A percentile compares a stretch with the other conserved stretches of the same genome.
Conservation (phyloP, 2,329 filamentous ascomycete genomes). For the Pseudogymnoascus sp. region DNA sequence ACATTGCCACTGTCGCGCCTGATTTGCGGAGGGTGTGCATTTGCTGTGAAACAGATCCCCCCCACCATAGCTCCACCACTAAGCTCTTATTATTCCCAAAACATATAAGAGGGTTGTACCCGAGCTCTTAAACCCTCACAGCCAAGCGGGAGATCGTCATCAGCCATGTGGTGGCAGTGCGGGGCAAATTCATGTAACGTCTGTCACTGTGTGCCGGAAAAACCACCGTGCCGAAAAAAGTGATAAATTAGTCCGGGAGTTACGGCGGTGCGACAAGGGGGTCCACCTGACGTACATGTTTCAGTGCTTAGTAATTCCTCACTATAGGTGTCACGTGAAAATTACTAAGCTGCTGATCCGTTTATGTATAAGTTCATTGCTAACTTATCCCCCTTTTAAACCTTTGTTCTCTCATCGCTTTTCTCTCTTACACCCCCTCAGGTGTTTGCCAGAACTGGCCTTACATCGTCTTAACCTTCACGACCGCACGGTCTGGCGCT, state of each 20-base stretch:
- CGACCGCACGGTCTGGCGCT: neutral
- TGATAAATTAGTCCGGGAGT: constrained; percentile 11
- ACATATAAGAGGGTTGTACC: constrained; percentile 5
- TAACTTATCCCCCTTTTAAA: too few species aligned
- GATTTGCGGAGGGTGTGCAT: neutral
- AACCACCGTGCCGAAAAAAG: constrained; percentile 17
- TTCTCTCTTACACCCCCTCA: neutral
- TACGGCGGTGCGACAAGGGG: too few species aligned
- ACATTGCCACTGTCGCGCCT: neutral
- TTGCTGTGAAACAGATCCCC: neutral
- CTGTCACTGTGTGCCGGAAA: constrained; percentile 4
- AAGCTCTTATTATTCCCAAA: constrained; percentile 8
- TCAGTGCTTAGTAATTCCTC: too few species aligned
- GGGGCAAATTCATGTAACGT: neutral
- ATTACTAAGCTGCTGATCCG: too few species aligned
- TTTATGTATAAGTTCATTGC: too few species aligned
- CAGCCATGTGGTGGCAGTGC: neutral
- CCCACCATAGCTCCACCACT: constrained; percentile 7
- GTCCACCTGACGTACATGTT: too few species aligned
- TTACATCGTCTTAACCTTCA: neutral
- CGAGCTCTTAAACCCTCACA: constrained; percentile 9
- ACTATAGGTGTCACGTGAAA: too few species aligned
- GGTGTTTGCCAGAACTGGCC: neutral
- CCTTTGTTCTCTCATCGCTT: neutral
- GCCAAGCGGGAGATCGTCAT: constrained; percentile 10